Percentiles rank a stretch among this genome's conserved stretches.
Evolutionary conservation across 306 rosid genomes (phyloP).

Genomic region (Casuarina cunninghamiana): DNA sequence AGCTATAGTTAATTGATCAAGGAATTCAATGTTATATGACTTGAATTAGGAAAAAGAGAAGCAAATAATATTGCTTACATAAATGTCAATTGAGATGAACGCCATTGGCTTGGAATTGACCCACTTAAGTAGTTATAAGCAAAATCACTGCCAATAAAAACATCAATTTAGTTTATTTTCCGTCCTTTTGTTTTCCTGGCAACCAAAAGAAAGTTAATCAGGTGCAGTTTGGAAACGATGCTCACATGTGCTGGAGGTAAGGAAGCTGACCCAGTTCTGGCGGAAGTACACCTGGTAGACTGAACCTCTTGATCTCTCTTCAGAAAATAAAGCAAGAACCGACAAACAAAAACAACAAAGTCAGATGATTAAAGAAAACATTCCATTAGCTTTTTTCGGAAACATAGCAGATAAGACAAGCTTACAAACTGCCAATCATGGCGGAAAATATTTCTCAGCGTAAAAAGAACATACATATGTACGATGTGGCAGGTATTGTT

Average conservation of each 20-base stretch:
- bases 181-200: not conserved
- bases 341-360: not conserved
- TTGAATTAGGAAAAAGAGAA: not conserved
- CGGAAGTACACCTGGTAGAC: conserved; percentile 35
- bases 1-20: not conserved
- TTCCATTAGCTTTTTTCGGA: no score
- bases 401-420: no score
- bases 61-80: conserved; percentile 13
- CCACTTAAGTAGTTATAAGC: conserved; percentile 35
- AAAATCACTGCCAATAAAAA: conserved; percentile 21
- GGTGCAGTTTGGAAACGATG: not conserved
- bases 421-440: no score
- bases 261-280: conserved; percentile 30
- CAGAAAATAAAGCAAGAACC: not conserved
- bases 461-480: conserved; percentile 42
- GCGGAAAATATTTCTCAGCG: no score
- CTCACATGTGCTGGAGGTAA: conserved; percentile 29
- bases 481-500: conserved; percentile 56
- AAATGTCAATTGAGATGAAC: conserved; percentile 17
- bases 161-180: not conserved
- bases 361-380: not conserved
- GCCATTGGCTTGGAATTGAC: conserved; percentile 30
- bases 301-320: conserved; percentile 23
- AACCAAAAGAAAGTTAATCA: not conserved
- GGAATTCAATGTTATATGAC: not conserved